Conservation (phyloP, 768 basidiomycete species). For the Kockovaella imperatae region DNA sequence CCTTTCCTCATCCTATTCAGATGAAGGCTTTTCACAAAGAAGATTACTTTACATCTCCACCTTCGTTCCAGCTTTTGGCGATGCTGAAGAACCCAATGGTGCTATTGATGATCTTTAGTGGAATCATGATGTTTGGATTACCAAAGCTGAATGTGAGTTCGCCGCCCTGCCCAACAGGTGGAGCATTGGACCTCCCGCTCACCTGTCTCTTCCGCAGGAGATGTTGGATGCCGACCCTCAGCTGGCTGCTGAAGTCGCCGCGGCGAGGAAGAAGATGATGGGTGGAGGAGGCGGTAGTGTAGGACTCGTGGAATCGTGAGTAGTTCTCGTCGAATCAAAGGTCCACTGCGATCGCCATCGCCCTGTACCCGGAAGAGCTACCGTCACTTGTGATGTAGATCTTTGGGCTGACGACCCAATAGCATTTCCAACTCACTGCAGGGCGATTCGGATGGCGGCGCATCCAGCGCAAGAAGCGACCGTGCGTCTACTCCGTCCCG, state of each 20-base stretch:
- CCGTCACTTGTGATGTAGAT: too few species aligned
- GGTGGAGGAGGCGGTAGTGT: slow-evolving; percentile 32
- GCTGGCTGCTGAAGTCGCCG: slow-evolving; percentile 34
- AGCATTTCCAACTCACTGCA: too few species aligned
- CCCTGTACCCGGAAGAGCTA: too few species aligned
- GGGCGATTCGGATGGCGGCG: too few species aligned
- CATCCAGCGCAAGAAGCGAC: too few species aligned
- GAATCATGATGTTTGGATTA: slow-evolving; percentile 33
- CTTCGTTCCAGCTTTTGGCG: slow-evolving; percentile 28
- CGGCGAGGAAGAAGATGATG: slow-evolving; percentile 30
- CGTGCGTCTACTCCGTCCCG: too few species aligned
- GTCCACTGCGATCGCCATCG: too few species aligned
- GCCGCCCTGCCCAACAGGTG: background rate
- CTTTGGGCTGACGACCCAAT: too few species aligned
- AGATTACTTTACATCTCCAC: slow-evolving; percentile 25
- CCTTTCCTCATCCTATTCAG: slow-evolving; percentile 30
- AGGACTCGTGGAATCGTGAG: slow-evolving; percentile 39
- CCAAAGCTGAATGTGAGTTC: slow-evolving; percentile 40
- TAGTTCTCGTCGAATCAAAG: slow-evolving; percentile 1
- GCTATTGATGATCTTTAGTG: slow-evolving; percentile 42
- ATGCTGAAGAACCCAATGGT: slow-evolving; percentile 44
- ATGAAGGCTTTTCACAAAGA: slow-evolving; percentile 17
- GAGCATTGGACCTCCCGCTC: too few species aligned
- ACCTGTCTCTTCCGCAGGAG: slow-evolving; percentile 7
- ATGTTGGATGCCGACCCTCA: slow-evolving; percentile 41